These are phyloP conservation scores for Globisporangium barbulae DNA, from an alignment of 352 stramenopile species.

Conservation along the genomic window DNA sequence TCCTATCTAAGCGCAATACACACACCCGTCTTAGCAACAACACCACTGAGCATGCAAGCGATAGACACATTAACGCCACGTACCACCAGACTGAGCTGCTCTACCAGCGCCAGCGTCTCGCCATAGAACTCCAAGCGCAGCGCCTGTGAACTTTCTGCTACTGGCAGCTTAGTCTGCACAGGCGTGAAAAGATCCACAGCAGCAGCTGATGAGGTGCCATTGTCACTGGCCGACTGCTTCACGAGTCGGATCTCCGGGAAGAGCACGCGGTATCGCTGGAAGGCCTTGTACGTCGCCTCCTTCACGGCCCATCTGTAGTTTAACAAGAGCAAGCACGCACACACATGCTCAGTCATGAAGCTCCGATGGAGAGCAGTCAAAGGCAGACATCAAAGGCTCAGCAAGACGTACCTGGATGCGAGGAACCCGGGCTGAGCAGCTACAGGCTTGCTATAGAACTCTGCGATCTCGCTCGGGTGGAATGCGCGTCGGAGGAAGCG, in stretches of 20 bases:
- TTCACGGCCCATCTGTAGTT: conserved; percentile 68
- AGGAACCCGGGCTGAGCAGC: conserved; percentile 49
- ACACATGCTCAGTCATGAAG: not conserved
- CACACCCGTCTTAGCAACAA: not conserved
- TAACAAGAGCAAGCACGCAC: no score
- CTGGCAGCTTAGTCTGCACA: conserved; percentile 25
- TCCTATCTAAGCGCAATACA: conserved; percentile 26
- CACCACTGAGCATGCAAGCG: not conserved
- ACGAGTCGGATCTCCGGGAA: conserved; percentile 69
- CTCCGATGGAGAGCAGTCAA: not conserved
- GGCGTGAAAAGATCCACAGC: conserved; percentile 3
- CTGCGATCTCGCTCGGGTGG: conserved; percentile 59
- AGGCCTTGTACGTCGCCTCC: conserved; percentile 82
- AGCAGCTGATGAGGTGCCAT: not conserved
- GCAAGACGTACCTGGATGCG: conserved; percentile 38
- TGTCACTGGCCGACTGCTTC: conserved; percentile 1
- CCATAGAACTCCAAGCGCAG: conserved; percentile 59
- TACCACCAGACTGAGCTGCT: conserved; percentile 56
- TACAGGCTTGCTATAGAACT: conserved; percentile 44
- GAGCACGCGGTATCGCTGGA: conserved; percentile 69
- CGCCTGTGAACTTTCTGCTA: conserved; percentile 31
- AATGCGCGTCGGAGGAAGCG: conserved; percentile 60
- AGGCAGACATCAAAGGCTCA: no score
- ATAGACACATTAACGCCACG: not conserved
- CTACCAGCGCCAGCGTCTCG: conserved; percentile 45